Conservation (phyloP, 768 basidiomycete genomes). For the Lentinula guzmanii region DNA sequence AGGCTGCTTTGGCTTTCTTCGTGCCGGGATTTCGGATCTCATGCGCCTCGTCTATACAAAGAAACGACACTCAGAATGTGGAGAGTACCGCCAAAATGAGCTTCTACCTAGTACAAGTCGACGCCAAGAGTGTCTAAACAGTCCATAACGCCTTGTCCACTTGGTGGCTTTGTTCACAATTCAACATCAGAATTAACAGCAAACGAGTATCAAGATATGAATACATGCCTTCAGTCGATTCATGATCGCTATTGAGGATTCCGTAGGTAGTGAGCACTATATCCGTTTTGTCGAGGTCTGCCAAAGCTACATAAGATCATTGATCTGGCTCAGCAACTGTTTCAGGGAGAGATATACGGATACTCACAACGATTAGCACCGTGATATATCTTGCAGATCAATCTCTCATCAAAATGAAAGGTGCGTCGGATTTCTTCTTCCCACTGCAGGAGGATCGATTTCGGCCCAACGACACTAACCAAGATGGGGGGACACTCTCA, state of each 20-base stretch:
- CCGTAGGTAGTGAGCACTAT: slow-evolving; percentile 87
- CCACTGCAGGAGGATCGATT: slow-evolving; percentile 90
- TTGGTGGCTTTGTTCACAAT: slow-evolving; percentile 27
- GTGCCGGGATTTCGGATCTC: slow-evolving; percentile 72
- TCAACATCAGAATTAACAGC: slow-evolving; percentile 36
- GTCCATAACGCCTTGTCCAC: slow-evolving; percentile 45
- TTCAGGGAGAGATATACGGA: slow-evolving; percentile 1
- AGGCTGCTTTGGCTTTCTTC: slow-evolving; percentile 64
- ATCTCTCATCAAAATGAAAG: slow-evolving; percentile 31
- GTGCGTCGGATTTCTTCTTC: slow-evolving; percentile 75
- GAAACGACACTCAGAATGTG: background rate
- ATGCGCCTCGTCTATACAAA: slow-evolving; percentile 75
- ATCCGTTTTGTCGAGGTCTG: slow-evolving; percentile 45
- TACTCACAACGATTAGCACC: background rate
- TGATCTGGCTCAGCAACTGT: background rate
- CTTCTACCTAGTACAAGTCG: slow-evolving; percentile 74
- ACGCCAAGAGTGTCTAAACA: slow-evolving; percentile 83
- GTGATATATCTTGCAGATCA: slow-evolving; percentile 83
- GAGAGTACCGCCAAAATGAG: slow-evolving; percentile 3
- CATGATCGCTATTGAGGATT: slow-evolving; percentile 75
- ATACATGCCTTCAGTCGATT: slow-evolving; percentile 31
- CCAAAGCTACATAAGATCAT: slow-evolving; percentile 38
- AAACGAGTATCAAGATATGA: slow-evolving; percentile 20
- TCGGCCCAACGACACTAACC: slow-evolving; percentile 76
- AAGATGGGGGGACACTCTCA: slow-evolving; percentile 1